Conservation (phyloP, 306 rosid species). For the Trifolium dubium region DNA sequence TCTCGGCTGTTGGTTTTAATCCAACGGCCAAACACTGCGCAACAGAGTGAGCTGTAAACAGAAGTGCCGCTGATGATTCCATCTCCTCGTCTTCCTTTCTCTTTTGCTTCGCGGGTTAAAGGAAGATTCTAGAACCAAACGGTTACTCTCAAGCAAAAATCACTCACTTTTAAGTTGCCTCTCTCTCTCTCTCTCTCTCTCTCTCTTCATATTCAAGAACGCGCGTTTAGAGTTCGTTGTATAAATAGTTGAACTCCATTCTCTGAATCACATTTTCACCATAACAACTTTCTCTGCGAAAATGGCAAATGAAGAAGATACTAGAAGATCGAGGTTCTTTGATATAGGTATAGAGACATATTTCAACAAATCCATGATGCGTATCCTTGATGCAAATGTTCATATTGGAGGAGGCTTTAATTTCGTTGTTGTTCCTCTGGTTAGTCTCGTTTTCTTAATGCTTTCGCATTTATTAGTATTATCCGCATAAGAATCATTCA, state of each 20-base stretch:
- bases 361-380: slow-evolving; percentile 57
- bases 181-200: no score
- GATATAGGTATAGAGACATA: slow-evolving; percentile 67
- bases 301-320: slow-evolving; percentile 61
- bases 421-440: slow-evolving; percentile 72
- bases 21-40: no score
- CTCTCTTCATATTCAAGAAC: background rate
- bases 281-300: slow-evolving; percentile 12
- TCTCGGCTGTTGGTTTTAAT: no score
- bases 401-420: slow-evolving; percentile 53
- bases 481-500: background rate
- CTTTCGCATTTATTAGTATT: background rate
- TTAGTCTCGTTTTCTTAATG: slow-evolving; percentile 31
- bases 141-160: no score
- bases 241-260: background rate
- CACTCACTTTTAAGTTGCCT: no score
- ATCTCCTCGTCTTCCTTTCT: background rate
- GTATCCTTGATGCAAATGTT: slow-evolving; percentile 46
- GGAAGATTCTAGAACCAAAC: background rate
- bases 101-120: background rate
- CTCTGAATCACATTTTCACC: background rate
- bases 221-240: background rate
- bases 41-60: no score
- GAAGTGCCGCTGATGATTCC: no score
- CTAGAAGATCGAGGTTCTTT: slow-evolving; percentile 53